phyloP scores from a whole-genome alignment of 2,329 filamentous ascomycete genomes.

The Scortechinia acanthostroma region DNA sequence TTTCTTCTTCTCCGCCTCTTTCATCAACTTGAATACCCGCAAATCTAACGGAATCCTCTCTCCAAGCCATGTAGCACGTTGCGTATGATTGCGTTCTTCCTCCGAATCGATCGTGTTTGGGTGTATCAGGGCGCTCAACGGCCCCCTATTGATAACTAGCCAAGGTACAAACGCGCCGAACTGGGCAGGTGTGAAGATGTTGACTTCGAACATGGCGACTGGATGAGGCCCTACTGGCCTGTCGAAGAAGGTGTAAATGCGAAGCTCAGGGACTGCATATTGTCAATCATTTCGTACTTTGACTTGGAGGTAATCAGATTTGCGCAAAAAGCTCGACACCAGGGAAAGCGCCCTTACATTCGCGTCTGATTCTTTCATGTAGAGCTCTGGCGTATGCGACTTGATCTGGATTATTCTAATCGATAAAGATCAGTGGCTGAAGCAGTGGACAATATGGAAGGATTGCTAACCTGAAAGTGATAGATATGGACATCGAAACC shows the following conservation, averaged over 20 bases:
- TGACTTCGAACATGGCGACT: slow-evolving; percentile 86
- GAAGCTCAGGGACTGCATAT: slow-evolving; percentile 68
- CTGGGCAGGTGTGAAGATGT: slow-evolving; percentile 75
- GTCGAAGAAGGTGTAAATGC: slow-evolving; percentile 75
- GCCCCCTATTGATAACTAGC: slow-evolving; percentile 75
- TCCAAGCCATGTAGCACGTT: background rate
- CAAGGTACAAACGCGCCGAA: slow-evolving; percentile 85
- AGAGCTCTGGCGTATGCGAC: slow-evolving; percentile 62
- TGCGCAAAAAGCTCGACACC: slow-evolving; percentile 2
- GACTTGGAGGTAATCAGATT: background rate
- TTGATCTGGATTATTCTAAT: slow-evolving; percentile 49
- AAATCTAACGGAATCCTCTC: background rate
- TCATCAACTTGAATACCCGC: background rate
- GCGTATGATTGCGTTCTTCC: slow-evolving; percentile 25
- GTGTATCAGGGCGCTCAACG: slow-evolving; percentile 72
- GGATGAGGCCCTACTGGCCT: slow-evolving; percentile 75
- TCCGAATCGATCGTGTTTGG: slow-evolving; percentile 68
- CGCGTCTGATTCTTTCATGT: slow-evolving; percentile 71
- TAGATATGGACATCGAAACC: slow-evolving; percentile 88
- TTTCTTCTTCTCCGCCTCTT: slow-evolving; percentile 10
- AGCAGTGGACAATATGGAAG: no score
- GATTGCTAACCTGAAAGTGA: slow-evolving; percentile 43
- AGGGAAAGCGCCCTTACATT: slow-evolving; percentile 47
- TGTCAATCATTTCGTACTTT: slow-evolving; percentile 4
- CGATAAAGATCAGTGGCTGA: slow-evolving; percentile 7